These are phyloP conservation scores for Schizosaccharomyces japonicus DNA, from an alignment of 805 yeast genomes.

Conservation along the genomic window DNA sequence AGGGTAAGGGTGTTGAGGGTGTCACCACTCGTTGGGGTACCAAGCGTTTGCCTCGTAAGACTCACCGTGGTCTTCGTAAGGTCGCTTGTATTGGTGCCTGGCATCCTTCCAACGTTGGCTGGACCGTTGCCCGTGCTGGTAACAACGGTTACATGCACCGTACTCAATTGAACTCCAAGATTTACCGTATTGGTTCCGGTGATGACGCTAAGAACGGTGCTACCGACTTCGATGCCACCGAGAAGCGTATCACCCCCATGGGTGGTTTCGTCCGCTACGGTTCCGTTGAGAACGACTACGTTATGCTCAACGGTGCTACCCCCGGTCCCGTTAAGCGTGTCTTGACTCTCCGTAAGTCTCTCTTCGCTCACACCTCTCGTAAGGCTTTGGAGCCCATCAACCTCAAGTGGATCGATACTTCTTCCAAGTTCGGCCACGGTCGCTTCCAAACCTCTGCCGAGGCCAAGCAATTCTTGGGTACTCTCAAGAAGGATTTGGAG, in stretches of 20 bases:
- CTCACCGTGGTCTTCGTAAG: slow-evolving; percentile 99
- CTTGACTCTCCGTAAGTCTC: slow-evolving; percentile 93
- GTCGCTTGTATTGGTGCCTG: slow-evolving; percentile 99
- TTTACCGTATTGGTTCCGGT: slow-evolving; percentile 96
- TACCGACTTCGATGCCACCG: slow-evolving; percentile 96
- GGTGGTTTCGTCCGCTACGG: slow-evolving; percentile 99
- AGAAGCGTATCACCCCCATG: slow-evolving; percentile 97
- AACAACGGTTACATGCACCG: slow-evolving; percentile 99
- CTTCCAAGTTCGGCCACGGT: slow-evolving; percentile 99
- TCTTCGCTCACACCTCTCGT: slow-evolving; percentile 94
- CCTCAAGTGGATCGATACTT: slow-evolving; percentile 99
- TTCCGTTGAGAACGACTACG: slow-evolving; percentile 88
- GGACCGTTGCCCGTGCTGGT: slow-evolving; percentile 99
- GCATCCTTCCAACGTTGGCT: slow-evolving; percentile 99
- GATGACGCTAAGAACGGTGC: slow-evolving; percentile 86
- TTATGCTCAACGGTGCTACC: slow-evolving; percentile 92
- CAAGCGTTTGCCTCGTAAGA: slow-evolving; percentile 99
- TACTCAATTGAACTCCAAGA: slow-evolving; percentile 99
- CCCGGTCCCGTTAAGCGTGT: slow-evolving; percentile 99
- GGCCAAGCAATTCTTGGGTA: slow-evolving; percentile 98
- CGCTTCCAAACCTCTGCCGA: slow-evolving; percentile 99
- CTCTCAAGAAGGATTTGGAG: slow-evolving; percentile 39
- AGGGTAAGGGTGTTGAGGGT: slow-evolving; percentile 99
- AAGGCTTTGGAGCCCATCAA: slow-evolving; percentile 85
- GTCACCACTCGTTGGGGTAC: slow-evolving; percentile 99